Percentiles rank a stretch among this genome's conserved stretches.
These are phyloP conservation scores for Lepiota subincarnata DNA, from an alignment of 768 basidiomycete genomes.

Conservation along the genomic window DNA sequence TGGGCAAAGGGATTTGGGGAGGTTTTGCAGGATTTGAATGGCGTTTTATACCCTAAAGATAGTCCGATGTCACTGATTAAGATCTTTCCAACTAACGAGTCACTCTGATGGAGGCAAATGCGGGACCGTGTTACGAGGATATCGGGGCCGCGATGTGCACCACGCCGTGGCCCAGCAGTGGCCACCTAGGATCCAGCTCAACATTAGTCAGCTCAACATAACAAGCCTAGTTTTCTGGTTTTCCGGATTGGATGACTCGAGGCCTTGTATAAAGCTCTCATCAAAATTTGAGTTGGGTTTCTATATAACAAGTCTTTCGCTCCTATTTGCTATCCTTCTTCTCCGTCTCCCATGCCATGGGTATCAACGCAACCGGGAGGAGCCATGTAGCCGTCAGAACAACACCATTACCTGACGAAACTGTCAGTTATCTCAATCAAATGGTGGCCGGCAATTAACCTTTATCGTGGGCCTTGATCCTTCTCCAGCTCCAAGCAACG, in stretches of 20 bases:
- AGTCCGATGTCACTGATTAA: neutral
- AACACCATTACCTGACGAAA: conserved; percentile 62
- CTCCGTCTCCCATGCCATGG: conserved; percentile 67
- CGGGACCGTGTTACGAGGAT: neutral
- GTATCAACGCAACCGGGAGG: conserved; percentile 69
- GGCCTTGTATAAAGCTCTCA: too few relatives aligned
- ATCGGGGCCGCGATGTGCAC: conserved; percentile 1
- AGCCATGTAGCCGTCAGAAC: conserved; percentile 82
- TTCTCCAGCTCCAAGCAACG: conserved; percentile 75
- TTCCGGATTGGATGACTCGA: too few relatives aligned
- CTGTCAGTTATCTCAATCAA: conserved; percentile 4
- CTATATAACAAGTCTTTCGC: conserved; percentile 5
- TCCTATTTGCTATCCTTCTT: conserved; percentile 22
- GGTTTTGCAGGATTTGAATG: neutral
- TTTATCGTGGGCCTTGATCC: conserved; percentile 63
- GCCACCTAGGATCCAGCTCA: neutral
- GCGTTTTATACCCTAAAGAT: neutral
- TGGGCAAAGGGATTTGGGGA: neutral
- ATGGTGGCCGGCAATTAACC: conserved; percentile 32
- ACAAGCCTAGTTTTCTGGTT: too few relatives aligned
- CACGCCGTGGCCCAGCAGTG: neutral
- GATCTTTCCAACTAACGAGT: neutral
- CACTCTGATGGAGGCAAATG: neutral
- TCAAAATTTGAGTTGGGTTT: too few relatives aligned
- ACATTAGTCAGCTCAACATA: too few relatives aligned